These are phyloP conservation scores for Fusarium guadeloupense DNA, from an alignment of 2,329 filamentous ascomycete species.

Conservation along the genomic window DNA sequence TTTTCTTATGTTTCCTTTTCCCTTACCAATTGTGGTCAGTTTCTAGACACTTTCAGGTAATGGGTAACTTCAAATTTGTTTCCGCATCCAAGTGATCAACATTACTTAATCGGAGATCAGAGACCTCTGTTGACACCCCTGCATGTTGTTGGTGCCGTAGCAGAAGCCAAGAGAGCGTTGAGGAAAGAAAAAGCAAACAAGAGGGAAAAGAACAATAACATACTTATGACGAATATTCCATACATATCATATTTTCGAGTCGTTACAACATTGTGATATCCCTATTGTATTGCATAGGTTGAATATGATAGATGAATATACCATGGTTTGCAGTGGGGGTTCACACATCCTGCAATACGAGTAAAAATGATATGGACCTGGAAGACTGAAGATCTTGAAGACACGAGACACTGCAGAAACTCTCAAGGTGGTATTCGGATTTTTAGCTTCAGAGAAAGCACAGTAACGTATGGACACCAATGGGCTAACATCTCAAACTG, in stretches of 20 bases:
- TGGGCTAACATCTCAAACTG: background rate
- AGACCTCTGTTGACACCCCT: background rate
- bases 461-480: background rate
- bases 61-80: conserved; percentile 8
- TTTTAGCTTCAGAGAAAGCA: background rate
- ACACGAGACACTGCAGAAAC: conserved; percentile 9
- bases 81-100: conserved; percentile 23
- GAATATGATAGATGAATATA: conserved; percentile 13
- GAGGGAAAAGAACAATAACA: background rate
- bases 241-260: conserved; percentile 1
- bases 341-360: conserved; percentile 6
- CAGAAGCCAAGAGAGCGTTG: background rate
- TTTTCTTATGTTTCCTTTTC: background rate
- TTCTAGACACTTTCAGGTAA: background rate
- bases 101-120: conserved; percentile 14
- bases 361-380: background rate
- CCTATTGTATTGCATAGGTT: conserved; percentile 9
- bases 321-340: background rate
- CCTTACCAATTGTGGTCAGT: background rate
- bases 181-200: conserved; percentile 6
- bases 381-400: background rate
- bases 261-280: conserved; percentile 6
- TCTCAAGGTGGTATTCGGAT: conserved; percentile 18
- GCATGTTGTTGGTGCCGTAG: background rate
- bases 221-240: background rate